Percentiles rank a stretch among this genome's conserved stretches.
Conservation (phyloP, 2,329 filamentous ascomycete genomes). For the Emergomyces orientalis region DNA sequence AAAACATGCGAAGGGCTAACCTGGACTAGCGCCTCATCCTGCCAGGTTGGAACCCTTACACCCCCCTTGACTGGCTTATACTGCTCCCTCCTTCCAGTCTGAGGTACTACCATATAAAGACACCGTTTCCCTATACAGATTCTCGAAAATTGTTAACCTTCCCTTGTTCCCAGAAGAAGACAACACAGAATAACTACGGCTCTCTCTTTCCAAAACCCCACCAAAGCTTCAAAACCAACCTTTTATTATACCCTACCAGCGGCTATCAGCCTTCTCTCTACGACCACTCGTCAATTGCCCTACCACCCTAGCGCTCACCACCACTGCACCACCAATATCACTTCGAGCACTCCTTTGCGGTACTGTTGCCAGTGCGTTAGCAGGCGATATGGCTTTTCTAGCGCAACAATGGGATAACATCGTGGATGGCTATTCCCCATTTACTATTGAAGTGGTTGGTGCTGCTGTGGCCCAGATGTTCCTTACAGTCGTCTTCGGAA, state of each 20-base stretch:
- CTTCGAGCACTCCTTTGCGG: neutral
- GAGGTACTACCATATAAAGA: neutral
- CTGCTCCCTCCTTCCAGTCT: neutral
- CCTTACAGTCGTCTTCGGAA: neutral
- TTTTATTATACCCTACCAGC: neutral
- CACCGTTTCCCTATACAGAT: neutral
- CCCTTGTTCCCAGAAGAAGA: neutral
- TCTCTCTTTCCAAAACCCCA: neutral
- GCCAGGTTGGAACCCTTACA: neutral
- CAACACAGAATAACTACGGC: neutral
- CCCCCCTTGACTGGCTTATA: neutral
- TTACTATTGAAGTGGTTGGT: constrained; percentile 1
- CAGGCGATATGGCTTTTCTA: neutral
- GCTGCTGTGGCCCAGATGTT: neutral
- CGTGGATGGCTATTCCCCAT: neutral
- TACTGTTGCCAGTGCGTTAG: neutral
- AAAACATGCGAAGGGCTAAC: neutral
- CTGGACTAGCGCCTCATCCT: neutral
- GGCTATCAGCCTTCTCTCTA: neutral
- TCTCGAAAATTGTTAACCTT: no score
- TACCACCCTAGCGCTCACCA: neutral
- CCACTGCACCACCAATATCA: neutral
- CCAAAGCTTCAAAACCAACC: neutral
- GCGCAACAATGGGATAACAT: neutral
- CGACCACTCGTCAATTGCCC: neutral